Base-by-base conservation (phyloP, 371 early-diverging fungal species). In the Mortierella sp. region DNA sequence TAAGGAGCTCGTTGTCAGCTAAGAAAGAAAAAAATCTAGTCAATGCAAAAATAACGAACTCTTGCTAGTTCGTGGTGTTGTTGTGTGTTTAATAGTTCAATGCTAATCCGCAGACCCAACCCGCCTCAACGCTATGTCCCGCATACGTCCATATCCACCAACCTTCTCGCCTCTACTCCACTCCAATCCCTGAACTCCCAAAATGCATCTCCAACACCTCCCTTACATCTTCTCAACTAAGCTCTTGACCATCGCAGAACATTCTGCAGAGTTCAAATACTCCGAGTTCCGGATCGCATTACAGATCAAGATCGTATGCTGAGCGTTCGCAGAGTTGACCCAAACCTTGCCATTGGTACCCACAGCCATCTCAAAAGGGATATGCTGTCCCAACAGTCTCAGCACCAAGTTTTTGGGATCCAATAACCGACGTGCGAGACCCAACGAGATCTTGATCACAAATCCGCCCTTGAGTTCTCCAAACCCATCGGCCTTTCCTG, bases 261-360 rank as follows among this genome's bases (percentile, higher is more conserved):
- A 94, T 78, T 95, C 92, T 8, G 87, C 89, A 35, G 79, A 80
- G 70, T 89, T 91, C 41, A 96, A 87, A 73, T 90, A 94, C 85
- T 96, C 96, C 4, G 95, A 95, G 78, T 93, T 91, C 75, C 90
- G 91, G 70, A 98, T 94, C 1, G 95, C 95, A 76, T 95, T 96
- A 43, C 92, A 89, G 43, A 94, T 89, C 68, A 94, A 79, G 51
- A 96, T 93, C 46, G 93, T 94, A 71, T 91, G 88, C 24, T 79
- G 72, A 0, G 92, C 84, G 38, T 87, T 89, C 38, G 91, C 93
- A 14, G 96, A 92, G 46, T 95, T 95, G 72, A 98, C 84, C 98
- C 99, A 98, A 41, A 98, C 93, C 48, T 96, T 93, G 29, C 99
- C 99, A 87, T 99, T 99, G 90, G 97, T 92, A 21, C 98, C 99